Evolutionary conservation across 2,329 filamentous ascomycete species (phyloP), one percentile per base, ranked within the genome.

Genomic region (Talaromyces sp.): DNA sequence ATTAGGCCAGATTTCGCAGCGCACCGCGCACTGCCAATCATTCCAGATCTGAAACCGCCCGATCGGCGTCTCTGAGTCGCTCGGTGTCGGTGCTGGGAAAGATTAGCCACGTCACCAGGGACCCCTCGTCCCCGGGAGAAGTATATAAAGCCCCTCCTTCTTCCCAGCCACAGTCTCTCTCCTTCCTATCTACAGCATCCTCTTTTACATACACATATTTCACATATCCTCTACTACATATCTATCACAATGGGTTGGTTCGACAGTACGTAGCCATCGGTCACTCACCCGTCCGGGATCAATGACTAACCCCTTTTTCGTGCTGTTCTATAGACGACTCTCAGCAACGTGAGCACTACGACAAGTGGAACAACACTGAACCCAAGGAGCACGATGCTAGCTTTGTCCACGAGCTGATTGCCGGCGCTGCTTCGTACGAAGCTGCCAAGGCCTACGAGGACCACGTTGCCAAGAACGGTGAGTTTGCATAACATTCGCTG

Each of bases 361-460:
- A 78, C 63, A 17, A 55, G 17, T 51, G 52, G 47, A 25, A 58
- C 15, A 53, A 28, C 28, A 7, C 13, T 15, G 71, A 75, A 61
- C 60, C 67, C 7, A 3, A 9, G 17, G 64, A 81, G 61, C 81
- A 90, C 77, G 76, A 90, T 75, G 80, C 84, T 66, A 84, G 83
- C 70, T 78, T 90, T 70, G 83, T 83, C 68, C 90, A 95, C 76
- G 90, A 95, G 79, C 72, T 91, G 58, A 74, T 95, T 60, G 90
- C 87, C 64, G 89, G 89, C 65, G 91, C 86, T 60, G 91, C 90
- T 58, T 85, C 88, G 65, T 95, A 92, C 73, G 88, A 87, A 68
- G 91, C 88, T 68, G 89, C 93, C 83, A 91, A 92, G 81, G 80
- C 88, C 32, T 93, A 88, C 70, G 90, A 93, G 77, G 85, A 92